phyloP scores from a whole-genome alignment of 75 land plant species.

The Picea glauca region DNA sequence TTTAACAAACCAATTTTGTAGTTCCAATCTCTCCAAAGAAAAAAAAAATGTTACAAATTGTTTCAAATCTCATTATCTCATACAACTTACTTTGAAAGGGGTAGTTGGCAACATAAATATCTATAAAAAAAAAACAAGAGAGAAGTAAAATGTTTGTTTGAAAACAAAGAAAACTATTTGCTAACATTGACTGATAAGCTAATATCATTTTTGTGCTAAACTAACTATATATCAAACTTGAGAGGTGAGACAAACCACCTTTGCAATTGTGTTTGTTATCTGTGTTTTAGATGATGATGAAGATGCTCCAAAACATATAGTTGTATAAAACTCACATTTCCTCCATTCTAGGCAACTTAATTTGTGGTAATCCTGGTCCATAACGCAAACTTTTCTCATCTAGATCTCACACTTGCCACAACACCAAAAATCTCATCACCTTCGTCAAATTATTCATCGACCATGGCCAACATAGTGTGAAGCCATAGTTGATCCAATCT shows the following conservation, averaged over 20 bases:
- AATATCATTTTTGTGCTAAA: background rate
- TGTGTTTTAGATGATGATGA: slow-evolving; percentile 68
- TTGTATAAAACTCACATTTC: slow-evolving; percentile 85
- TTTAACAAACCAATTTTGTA: too few relatives aligned
- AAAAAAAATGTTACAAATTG: too few relatives aligned
- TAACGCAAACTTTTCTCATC: too few relatives aligned
- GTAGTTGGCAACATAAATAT: background rate
- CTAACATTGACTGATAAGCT: background rate
- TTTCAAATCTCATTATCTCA: background rate
- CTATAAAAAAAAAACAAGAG: background rate
- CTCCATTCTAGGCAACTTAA: slow-evolving; percentile 41
- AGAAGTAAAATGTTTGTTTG: background rate
- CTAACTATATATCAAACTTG: background rate
- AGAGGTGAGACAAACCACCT: slow-evolving; percentile 47
- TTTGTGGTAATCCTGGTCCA: too few relatives aligned
- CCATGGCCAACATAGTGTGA: too few relatives aligned
- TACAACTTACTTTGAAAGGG: background rate
- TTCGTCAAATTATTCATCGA: too few relatives aligned
- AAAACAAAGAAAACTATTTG: background rate
- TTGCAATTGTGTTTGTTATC: slow-evolving; percentile 79
- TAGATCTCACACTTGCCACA: too few relatives aligned
- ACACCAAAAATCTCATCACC: too few relatives aligned
- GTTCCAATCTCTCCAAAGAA: too few relatives aligned
- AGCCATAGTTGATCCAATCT: too few relatives aligned
- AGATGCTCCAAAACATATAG: slow-evolving; percentile 83